Percentiles rank a stretch among this genome's conserved stretches.
These are phyloP conservation scores for Pseudopithomyces maydicus DNA, from an alignment of 2,329 filamentous ascomycete species.

Conservation along the genomic window DNA sequence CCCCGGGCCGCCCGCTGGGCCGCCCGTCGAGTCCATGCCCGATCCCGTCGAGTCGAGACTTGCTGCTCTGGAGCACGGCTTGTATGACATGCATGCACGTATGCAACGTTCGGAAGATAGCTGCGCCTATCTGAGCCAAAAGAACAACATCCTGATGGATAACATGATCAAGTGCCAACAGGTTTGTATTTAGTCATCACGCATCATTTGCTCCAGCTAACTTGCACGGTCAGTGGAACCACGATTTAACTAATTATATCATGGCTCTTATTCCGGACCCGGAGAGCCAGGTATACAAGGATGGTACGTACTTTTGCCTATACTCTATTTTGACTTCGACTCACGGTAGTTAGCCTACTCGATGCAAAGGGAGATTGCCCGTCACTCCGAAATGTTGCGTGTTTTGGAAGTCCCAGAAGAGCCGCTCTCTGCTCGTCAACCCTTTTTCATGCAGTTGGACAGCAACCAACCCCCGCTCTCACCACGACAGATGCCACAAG, in stretches of 20 bases:
- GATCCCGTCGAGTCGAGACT: conserved; percentile 80
- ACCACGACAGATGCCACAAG: conserved; percentile 82
- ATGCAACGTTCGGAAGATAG: conserved; percentile 84
- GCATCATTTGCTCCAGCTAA: conserved; percentile 29
- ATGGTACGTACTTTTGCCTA: conserved; percentile 65
- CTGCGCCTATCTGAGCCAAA: conserved; percentile 76
- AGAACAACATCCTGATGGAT: conserved; percentile 82
- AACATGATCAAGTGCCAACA: conserved; percentile 75
- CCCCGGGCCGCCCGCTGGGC: conserved; percentile 77
- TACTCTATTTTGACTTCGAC: conserved; percentile 28
- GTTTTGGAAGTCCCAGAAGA: conserved; percentile 68
- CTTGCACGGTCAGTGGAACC: conserved; percentile 67
- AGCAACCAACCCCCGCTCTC: conserved; percentile 74
- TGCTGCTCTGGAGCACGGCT: conserved; percentile 74
- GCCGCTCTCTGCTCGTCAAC: conserved; percentile 60
- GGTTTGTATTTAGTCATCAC: conserved; percentile 49
- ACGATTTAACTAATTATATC: conserved; percentile 79
- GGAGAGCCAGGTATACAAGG: conserved; percentile 78
- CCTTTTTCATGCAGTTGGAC: conserved; percentile 50
- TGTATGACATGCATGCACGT: conserved; percentile 79
- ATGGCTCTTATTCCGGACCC: conserved; percentile 74
- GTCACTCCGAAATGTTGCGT: conserved; percentile 64
- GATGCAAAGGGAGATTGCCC: conserved; percentile 67
- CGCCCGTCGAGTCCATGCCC: conserved; percentile 80
- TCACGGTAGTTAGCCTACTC: conserved; percentile 43